A percentile compares a stretch with the other conserved stretches of the same genome.
phyloP scores from a whole-genome alignment of 371 early-diverging fungal genomes.

The Haplosporangium sp. region DNA sequence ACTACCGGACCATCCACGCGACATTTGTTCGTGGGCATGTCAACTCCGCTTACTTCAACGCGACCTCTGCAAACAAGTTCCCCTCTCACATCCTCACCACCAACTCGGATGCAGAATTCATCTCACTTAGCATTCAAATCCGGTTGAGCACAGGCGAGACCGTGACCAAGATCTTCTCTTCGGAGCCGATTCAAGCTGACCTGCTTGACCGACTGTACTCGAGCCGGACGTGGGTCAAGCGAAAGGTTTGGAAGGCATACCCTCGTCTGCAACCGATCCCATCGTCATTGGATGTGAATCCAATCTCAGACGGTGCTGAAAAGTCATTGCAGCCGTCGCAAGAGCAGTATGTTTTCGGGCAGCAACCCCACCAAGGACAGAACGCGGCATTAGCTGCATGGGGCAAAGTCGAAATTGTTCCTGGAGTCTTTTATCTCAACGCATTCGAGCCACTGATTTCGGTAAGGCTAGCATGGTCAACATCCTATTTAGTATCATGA shows the following conservation, averaged over 20 bases:
- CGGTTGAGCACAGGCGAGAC: constrained; percentile 61
- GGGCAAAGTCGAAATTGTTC: constrained; percentile 51
- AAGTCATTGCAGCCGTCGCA: neutral
- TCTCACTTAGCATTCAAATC: constrained; percentile 60
- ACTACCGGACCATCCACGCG: constrained; percentile 70
- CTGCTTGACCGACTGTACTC: constrained; percentile 60
- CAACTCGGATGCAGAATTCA: constrained; percentile 58
- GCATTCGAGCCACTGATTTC: constrained; percentile 71
- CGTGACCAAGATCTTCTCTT: constrained; percentile 71
- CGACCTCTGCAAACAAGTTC: constrained; percentile 40
- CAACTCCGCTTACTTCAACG: constrained; percentile 66
- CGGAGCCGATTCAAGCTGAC: constrained; percentile 50
- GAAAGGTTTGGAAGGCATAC: constrained; percentile 76
- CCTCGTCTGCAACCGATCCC: constrained; percentile 63
- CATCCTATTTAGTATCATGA: neutral
- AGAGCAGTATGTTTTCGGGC: neutral
- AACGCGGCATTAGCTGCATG: constrained; percentile 9
- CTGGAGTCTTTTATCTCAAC: constrained; percentile 67
- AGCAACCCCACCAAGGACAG: neutral
- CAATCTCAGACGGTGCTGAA: neutral
- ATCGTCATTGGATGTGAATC: neutral
- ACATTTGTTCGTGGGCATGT: constrained; percentile 71
- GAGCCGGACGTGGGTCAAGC: constrained; percentile 64
- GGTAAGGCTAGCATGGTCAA: constrained; percentile 44
- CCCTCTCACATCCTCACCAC: constrained; percentile 72